Conservation (phyloP, 148 eudicot species). For the Rheum nobile region DNA sequence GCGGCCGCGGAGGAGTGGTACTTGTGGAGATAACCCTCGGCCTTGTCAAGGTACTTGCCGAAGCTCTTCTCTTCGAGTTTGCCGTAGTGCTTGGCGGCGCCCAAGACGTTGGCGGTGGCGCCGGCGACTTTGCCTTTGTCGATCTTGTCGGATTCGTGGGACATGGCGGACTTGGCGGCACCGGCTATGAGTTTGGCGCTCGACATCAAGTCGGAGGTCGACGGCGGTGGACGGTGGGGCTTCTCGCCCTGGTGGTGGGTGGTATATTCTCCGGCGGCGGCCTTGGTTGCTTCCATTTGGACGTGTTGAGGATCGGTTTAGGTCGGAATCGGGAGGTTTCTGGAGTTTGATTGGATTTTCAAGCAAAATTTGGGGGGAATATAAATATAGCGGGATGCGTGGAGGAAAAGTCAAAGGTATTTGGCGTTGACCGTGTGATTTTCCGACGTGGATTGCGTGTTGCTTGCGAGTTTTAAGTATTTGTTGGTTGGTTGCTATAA, state of each 20-base stretch:
- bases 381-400: not conserved
- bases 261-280: not conserved
- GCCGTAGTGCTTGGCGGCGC: slow-evolving; percentile 34
- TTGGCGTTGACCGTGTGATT: not conserved
- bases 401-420: not conserved
- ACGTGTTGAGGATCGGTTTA: not conserved
- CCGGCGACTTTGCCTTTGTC: slow-evolving; percentile 40
- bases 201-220: slow-evolving; percentile 24
- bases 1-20: slow-evolving; percentile 17
- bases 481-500: not conserved
- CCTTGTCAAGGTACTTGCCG: slow-evolving; percentile 29
- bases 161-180: slow-evolving; percentile 32
- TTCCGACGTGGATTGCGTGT: not conserved
- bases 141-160: slow-evolving; percentile 20
- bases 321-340: not conserved
- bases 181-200: slow-evolving; percentile 43
- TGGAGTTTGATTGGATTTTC: not conserved
- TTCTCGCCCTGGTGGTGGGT: not conserved
- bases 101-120: slow-evolving; percentile 24
- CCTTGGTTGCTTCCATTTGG: slow-evolving; percentile 2
- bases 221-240: slow-evolving; percentile 11
- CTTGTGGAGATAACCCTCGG: slow-evolving; percentile 26
- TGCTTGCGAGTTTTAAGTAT: not conserved
- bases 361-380: not conserved
- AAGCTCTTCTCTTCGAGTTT: slow-evolving; percentile 29